Conservation (phyloP, 257 asterid species). For the Cordia subcordata region DNA sequence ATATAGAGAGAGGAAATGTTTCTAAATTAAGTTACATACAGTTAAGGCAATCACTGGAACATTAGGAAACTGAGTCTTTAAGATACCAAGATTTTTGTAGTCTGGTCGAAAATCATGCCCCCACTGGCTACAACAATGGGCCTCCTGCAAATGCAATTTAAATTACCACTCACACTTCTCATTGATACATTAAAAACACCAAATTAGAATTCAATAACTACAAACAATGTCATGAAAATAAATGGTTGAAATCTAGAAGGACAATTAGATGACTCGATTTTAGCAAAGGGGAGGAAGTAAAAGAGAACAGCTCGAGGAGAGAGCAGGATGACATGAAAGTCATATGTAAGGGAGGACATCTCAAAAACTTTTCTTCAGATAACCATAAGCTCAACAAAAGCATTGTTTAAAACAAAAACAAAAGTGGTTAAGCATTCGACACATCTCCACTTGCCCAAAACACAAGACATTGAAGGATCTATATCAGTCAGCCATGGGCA, state of each 20-base stretch:
- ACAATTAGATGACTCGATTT: too few relatives aligned
- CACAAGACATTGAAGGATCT: neutral
- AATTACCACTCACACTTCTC: neutral
- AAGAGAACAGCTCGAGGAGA: too few relatives aligned
- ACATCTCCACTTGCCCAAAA: neutral
- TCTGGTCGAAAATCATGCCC: constrained; percentile 99
- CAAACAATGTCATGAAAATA: too few relatives aligned
- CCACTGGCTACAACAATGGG: constrained; percentile 99
- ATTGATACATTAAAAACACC: too few relatives aligned
- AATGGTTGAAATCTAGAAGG: too few relatives aligned
- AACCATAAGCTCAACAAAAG: too few relatives aligned
- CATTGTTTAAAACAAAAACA: neutral
- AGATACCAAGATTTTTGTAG: constrained; percentile 92
- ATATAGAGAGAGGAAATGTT: neutral
- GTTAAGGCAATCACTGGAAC: constrained; percentile 91
- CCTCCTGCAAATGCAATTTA: constrained; percentile 63
- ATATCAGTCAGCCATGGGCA: too few relatives aligned
- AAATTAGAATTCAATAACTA: too few relatives aligned
- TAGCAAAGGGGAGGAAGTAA: too few relatives aligned
- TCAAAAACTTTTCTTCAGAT: too few relatives aligned
- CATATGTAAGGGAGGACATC: too few relatives aligned
- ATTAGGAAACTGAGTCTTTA: constrained; percentile 95
- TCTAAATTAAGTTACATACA: constrained; percentile 48
- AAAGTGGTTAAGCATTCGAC: neutral
- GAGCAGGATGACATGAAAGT: too few relatives aligned